Conservation (phyloP, 1,284 basidiomycete genomes). For the Cutaneotrichosporon mucoides region DNA sequence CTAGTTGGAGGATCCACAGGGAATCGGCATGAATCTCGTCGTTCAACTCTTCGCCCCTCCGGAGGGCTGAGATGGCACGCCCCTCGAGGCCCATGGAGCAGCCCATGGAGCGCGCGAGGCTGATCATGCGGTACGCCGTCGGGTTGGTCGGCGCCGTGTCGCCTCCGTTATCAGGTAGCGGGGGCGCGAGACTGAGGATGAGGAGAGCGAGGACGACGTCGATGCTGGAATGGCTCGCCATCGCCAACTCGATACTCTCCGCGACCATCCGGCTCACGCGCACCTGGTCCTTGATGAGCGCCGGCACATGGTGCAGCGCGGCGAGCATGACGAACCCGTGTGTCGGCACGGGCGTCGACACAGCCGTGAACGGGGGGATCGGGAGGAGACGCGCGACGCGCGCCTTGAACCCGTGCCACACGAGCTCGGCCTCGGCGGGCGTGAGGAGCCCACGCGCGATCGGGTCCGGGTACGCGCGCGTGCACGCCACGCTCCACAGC, state of each 20-base stretch:
- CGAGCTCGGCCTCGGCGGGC: constrained; percentile 25
- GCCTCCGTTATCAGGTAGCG: not conserved
- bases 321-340: constrained; percentile 34
- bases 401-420: constrained; percentile 34
- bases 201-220: constrained; percentile 32
- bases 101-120: constrained; percentile 29
- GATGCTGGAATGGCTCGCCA: constrained; percentile 20
- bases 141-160: constrained; percentile 10
- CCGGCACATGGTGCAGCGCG: constrained; percentile 23
- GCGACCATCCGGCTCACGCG: constrained; percentile 16
- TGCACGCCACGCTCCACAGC: constrained; percentile 16
- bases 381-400: constrained; percentile 28
- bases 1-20: constrained; percentile 14
- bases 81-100: constrained; percentile 21
- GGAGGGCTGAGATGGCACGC: constrained; percentile 4
- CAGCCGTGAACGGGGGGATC: constrained; percentile 28
- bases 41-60: constrained; percentile 8
- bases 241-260: constrained; percentile 24
- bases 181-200: constrained; percentile 27
- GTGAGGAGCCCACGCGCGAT: constrained; percentile 18
- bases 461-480: constrained; percentile 22
- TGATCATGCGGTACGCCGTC: constrained; percentile 21
- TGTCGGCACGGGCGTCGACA: constrained; percentile 22
- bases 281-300: not conserved
- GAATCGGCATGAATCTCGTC: constrained; percentile 8